Base-by-base conservation (phyloP, 371 early-diverging fungal genomes). In the Fennellomyces sp. region DNA sequence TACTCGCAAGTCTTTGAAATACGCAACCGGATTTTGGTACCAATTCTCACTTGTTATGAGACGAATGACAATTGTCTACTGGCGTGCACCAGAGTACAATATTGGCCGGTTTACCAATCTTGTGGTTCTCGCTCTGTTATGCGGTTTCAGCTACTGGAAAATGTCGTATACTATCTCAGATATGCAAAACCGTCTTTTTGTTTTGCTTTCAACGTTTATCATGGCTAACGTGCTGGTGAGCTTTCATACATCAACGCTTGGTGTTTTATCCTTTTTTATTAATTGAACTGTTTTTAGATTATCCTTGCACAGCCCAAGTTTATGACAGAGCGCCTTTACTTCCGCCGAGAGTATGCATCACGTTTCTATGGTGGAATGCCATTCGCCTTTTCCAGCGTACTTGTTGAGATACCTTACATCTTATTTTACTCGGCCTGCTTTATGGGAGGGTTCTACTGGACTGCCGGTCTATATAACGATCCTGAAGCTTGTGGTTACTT, bases 291-390 rank as follows among this genome's bases (percentile, higher is more conserved):
- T n/a, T 15, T 42, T n/a, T 35, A 88, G n/a, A 83, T 88, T 64
- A 88, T 84, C 64, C 78, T 84, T 63, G 84, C 83, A 17, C 80
- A 86, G 59, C 88, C 90, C 12, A 80, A 85, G 50, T 86, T 86
- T 64, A 78, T 88, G 41, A 67, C 73, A n/a, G 86, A 91, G 60
- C 81, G 90, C 23, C 66, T 66, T 15, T 85, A 80, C 73, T 89
- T 86, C 65, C 78, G 80, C 21, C 79, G 90, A 25, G 91, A 91
- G 64, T 66, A 81, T 7, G 81, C 88, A 7, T 76, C 86, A 17
- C 86, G 86, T 52, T 86, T 85, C 65, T 91, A 91, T 65, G 78
- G 82, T 8, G 87, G 87, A 82, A 62, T 73, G 23, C 80, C 90
- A 2, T 88, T 85, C 65, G 80, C 82, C n/a, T 26, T 70, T 3